Base-by-base conservation (phyloP, 805 yeast genomes). In the Blastobotrys chiropterorum region DNA sequence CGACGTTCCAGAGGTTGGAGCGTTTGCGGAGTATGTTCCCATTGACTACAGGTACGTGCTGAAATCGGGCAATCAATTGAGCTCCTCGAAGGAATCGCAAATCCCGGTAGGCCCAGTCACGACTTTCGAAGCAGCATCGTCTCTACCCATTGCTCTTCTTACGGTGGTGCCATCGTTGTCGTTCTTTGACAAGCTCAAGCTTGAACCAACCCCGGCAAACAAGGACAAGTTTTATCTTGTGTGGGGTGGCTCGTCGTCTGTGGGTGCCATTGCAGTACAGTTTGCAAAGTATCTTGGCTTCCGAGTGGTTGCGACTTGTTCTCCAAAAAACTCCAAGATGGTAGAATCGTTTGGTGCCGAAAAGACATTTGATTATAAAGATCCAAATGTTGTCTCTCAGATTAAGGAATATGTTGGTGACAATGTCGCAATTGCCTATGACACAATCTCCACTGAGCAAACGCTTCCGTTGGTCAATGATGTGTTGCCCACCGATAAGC, bases 91-190 rank as follows among this genome's bases (percentile, higher is more conserved):
- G 14, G 53, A 66, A 1, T 64, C 59, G 14, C 66, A 62, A 3
- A 48, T 68, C 30, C 67, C 74, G 39, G 57, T 69, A 17, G 79
- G 77, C 11, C 57, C 61, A 0, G 64, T 80, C 21, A 67, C 64
- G 39, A 69, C 82, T 14, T 82, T 72, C 59, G 89, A 83, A 69
- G 85, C 76, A 55, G 88, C 88, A 15, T 82, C 86, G 2, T 68
- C 84, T 8, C 62, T 81, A 38, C 78, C 84, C 30, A 69, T 81
- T 48, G 75, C 82, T 15, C 61, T 78, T 46, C 69, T 67, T 47
- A 83, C 87, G 2, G 61, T 79, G 38, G 66, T 66, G 19, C 49
- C 69, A 31, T 20, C 21, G 19, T 15, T 42, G 11, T 13, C 13
- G 7, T 15, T 41, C 22, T 14, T 14, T 26, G 20, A n/a, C 7